Percentiles rank a stretch among this genome's conserved stretches.
phyloP scores from a whole-genome alignment of 2,329 filamentous ascomycete genomes.

The Aureobasidium sp. region DNA sequence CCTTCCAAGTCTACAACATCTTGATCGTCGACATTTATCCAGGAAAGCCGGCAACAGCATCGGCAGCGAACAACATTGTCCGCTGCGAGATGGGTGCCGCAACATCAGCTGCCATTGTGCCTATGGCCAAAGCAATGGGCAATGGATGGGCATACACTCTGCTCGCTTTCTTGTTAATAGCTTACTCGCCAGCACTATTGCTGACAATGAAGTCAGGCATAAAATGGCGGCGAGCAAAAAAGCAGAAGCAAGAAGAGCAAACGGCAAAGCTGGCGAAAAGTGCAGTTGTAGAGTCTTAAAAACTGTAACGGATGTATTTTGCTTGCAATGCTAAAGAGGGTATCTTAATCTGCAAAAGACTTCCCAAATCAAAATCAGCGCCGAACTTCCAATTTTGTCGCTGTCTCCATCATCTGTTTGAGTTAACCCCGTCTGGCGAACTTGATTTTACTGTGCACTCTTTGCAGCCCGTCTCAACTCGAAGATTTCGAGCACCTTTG shows the following conservation, averaged over 20 bases:
- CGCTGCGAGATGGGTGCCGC: conserved; percentile 40
- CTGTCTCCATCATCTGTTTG: neutral
- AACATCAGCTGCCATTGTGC: conserved; percentile 33
- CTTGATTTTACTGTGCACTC: no score
- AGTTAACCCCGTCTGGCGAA: no score
- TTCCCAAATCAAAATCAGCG: neutral
- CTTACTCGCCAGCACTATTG: conserved; percentile 19
- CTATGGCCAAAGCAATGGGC: conserved; percentile 34
- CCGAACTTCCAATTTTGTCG: neutral
- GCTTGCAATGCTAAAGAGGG: neutral
- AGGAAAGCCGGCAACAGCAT: conserved; percentile 34
- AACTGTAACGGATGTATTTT: neutral
- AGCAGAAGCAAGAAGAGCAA: conserved; percentile 19
- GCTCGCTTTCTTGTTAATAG: conserved; percentile 25
- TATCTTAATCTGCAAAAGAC: neutral
- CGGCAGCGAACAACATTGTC: conserved; percentile 39
- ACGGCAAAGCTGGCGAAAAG: neutral
- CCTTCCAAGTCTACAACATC: conserved; percentile 40
- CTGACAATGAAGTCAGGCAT: conserved; percentile 23
- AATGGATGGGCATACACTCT: conserved; percentile 38
- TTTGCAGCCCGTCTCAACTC: neutral
- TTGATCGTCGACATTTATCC: conserved; percentile 42
- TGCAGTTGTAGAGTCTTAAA: neutral
- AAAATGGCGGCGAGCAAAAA: conserved; percentile 25
- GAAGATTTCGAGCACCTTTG: neutral